phyloP scores from a whole-genome alignment of 2,329 filamentous ascomycete species.

The Thermothelomyces thermophilus region DNA sequence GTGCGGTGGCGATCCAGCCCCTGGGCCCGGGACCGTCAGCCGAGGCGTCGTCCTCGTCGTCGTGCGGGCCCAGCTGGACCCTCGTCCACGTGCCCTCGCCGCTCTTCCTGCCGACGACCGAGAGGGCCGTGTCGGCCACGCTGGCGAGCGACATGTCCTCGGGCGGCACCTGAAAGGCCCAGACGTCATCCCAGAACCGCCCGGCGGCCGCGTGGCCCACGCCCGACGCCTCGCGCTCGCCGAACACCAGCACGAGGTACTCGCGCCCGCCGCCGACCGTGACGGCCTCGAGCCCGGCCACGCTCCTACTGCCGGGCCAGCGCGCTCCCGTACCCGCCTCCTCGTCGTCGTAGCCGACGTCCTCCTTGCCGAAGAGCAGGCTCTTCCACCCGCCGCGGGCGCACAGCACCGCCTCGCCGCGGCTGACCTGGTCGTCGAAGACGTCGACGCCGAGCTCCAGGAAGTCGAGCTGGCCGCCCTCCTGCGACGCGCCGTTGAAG shows the following conservation, averaged over 20 bases:
- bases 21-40: constrained; percentile 44
- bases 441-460: constrained; percentile 51
- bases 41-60: constrained; percentile 43
- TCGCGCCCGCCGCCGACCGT: constrained; percentile 54
- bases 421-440: constrained; percentile 41
- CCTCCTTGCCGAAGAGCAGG: constrained; percentile 31
- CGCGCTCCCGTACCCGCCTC: constrained; percentile 31
- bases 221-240: constrained; percentile 46
- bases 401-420: constrained; percentile 41
- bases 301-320: constrained; percentile 50
- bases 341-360: constrained; percentile 26
- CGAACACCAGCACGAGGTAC: constrained; percentile 56
- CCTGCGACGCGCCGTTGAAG: constrained; percentile 62
- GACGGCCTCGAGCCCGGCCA: constrained; percentile 48
- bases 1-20: constrained; percentile 52
- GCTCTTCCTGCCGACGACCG: constrained; percentile 45
- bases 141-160: constrained; percentile 48
- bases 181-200: constrained; percentile 53
- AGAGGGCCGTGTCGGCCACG: constrained; percentile 49
- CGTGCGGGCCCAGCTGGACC: constrained; percentile 42
- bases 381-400: constrained; percentile 50
- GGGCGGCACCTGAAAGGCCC: constrained; percentile 54
- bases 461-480: constrained; percentile 67
- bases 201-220: constrained; percentile 47
- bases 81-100: constrained; percentile 54